Base-by-base conservation (phyloP, 2,329 filamentous ascomycete genomes). In the Lasiodiplodia theobromae region DNA sequence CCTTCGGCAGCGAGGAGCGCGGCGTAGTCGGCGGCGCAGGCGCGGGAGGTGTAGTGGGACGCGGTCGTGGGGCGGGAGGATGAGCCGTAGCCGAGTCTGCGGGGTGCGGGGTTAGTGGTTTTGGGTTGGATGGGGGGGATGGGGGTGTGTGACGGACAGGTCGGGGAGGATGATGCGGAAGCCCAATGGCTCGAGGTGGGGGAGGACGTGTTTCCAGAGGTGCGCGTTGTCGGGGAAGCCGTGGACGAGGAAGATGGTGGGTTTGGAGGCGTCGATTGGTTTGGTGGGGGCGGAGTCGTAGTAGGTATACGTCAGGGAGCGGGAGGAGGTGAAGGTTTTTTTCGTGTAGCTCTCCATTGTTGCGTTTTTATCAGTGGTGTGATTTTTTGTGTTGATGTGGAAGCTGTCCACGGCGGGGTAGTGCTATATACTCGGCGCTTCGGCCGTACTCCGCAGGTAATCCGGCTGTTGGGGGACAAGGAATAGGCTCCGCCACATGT, bases 211-310 rank as follows among this genome's bases (percentile, higher is more conserved):
- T 7, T 76, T 72, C 83, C 83, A 86, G 18, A 84, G 74, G 4
- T 74, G 75, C 0, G 81, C 78, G 14, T 76, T 74, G 70, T 83
- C 82, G 5, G 85, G 84, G 71, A 82, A 86, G 64, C 85, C 84
- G 72, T 86, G 85, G 34, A 82, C 86, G 38, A 74, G 66, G 31
- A 74, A 65, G 44, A 72, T 54, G 7, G 70, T 70, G 3, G 63
- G 60, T 1, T 53, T 51, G 7, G 28, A 34, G 31, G 49, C n/a
- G 34, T 16, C 51, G 38, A 37, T 38, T 5, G 67, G 49, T 18
- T 56, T 57, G 56, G 37, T 2, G 7, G 58, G 66, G 31, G 31
- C 31, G 12, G 62, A 53, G 49, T 65, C 62, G 62, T 65, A 65
- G 63, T 71, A 72, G 60, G 53, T 37, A 63, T 72, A 73, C 4